A percentile compares a stretch with the other conserved stretches of the same genome.
These are phyloP conservation scores for Sisymbrium altissimum DNA, from an alignment of 345 rosid species.

Conservation along the genomic window DNA sequence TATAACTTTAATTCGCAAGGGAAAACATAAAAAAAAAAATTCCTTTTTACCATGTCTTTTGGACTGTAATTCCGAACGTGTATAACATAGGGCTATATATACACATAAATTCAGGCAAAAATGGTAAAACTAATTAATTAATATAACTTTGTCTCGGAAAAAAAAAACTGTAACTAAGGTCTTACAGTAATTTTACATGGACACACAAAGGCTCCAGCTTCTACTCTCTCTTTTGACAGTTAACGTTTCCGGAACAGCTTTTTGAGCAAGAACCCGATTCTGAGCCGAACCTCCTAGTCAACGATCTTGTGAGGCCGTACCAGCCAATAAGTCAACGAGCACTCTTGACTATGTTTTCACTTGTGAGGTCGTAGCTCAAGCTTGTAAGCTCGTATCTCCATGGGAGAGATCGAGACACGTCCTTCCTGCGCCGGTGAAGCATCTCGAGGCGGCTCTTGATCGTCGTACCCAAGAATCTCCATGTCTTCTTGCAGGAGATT, in stretches of 20 bases:
- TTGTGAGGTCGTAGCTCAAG: conserved; percentile 62
- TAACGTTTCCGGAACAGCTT: conserved; percentile 3
- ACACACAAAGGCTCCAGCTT: conserved; percentile 3
- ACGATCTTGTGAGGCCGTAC: conserved; percentile 12
- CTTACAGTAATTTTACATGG: conserved; percentile 26
- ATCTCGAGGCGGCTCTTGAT: conserved; percentile 45
- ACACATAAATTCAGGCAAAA: not conserved
- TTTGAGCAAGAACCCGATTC: conserved; percentile 7
- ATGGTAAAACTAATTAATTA: conserved; percentile 15
- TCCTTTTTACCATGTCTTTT: not conserved
- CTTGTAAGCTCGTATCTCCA: conserved; percentile 97
- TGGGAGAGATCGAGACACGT: conserved; percentile 60
- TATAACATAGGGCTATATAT: not conserved
- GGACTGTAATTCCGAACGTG: not conserved
- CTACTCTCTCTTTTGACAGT: conserved; percentile 10
- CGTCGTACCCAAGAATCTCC: conserved; percentile 69
- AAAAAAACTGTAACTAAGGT: not conserved
- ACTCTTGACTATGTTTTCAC: conserved; percentile 5
- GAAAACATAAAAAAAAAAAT: no score
- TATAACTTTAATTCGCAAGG: not conserved
- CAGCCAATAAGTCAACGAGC: conserved; percentile 16
- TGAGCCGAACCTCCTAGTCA: conserved; percentile 9
- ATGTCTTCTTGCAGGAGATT: conserved; percentile 85
- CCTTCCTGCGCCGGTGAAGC: conserved; percentile 49
- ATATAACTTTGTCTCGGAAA: not conserved